Evolutionary conservation across 345 rosid species (phyloP).

Genomic region (Melaleuca quinquenervia): DNA sequence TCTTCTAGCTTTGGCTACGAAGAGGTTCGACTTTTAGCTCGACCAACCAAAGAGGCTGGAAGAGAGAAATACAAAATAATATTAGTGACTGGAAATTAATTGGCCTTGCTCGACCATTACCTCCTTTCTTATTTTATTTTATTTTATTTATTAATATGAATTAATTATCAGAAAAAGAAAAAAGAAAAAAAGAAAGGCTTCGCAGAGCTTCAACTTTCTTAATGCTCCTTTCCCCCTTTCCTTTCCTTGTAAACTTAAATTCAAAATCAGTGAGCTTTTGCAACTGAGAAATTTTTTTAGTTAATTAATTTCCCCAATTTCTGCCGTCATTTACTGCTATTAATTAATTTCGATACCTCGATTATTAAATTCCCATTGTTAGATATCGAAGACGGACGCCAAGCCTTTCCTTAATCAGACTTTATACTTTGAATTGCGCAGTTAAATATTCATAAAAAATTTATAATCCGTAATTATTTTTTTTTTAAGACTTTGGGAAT

Average conservation of each 20-base stretch:
- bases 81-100: not conserved
- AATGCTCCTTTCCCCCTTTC: slow-evolving; percentile 9
- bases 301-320: slow-evolving; percentile 1
- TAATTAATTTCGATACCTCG: slow-evolving; percentile 8
- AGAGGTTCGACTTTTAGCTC: not conserved
- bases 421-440: slow-evolving; percentile 60
- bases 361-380: slow-evolving; percentile 11
- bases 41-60: not conserved
- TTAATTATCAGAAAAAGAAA: not conserved
- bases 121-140: not conserved
- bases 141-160: not conserved
- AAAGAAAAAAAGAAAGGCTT: not conserved
- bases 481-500: slow-evolving; percentile 18
- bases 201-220: not conserved
- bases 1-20: not conserved
- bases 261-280: slow-evolving; percentile 4
- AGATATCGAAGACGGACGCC: slow-evolving; percentile 79
- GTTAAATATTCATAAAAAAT: slow-evolving; percentile 46
- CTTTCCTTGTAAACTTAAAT: slow-evolving; percentile 5
- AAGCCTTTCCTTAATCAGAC: slow-evolving; percentile 79
- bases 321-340: not conserved
- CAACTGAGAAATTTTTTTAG: not conserved
- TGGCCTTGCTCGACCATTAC: not conserved
- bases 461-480: slow-evolving; percentile 34
- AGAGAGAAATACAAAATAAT: not conserved